Evolutionary conservation across 1,284 basidiomycete genomes (phyloP).

Genomic region (Binderoboletus segoi): DNA sequence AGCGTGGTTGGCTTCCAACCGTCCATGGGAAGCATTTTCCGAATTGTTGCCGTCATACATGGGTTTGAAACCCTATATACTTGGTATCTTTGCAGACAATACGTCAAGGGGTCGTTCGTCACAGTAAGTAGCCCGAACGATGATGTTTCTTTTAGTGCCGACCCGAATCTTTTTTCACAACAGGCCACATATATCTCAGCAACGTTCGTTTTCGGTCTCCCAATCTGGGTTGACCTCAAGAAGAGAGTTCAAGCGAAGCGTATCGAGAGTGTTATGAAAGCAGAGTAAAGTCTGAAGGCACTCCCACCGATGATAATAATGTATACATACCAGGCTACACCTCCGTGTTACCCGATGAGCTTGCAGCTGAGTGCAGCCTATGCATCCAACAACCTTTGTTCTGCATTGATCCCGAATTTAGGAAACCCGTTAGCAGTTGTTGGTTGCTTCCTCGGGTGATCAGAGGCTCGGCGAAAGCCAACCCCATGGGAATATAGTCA

Average conservation of each 20-base stretch:
- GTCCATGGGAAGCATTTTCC: not conserved
- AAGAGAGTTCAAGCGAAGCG: constrained; percentile 62
- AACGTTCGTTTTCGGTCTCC: constrained; percentile 47
- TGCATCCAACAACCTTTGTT: too few relatives aligned
- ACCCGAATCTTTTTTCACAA: not conserved
- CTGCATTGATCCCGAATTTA: too few relatives aligned
- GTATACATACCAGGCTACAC: too few relatives aligned
- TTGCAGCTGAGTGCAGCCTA: too few relatives aligned
- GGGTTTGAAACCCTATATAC: constrained; percentile 56
- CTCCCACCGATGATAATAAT: too few relatives aligned
- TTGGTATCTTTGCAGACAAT: constrained; percentile 52
- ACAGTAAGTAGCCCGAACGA: constrained; percentile 48
- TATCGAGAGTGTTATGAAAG: constrained; percentile 77
- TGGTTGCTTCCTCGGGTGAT: too few relatives aligned
- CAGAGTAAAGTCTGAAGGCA: constrained; percentile 36
- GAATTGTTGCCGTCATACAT: constrained; percentile 41
- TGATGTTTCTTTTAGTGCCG: constrained; percentile 4
- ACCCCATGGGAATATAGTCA: too few relatives aligned
- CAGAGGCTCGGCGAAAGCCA: too few relatives aligned
- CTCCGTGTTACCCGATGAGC: too few relatives aligned
- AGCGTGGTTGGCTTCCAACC: constrained; percentile 24
- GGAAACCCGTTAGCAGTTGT: too few relatives aligned
- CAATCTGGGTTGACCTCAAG: constrained; percentile 51
- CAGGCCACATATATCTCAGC: constrained; percentile 55
- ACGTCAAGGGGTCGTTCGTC: constrained; percentile 52